These are phyloP conservation scores for Hypholoma sublateritium DNA, from an alignment of 768 basidiomycete genomes.

Conservation along the genomic window DNA sequence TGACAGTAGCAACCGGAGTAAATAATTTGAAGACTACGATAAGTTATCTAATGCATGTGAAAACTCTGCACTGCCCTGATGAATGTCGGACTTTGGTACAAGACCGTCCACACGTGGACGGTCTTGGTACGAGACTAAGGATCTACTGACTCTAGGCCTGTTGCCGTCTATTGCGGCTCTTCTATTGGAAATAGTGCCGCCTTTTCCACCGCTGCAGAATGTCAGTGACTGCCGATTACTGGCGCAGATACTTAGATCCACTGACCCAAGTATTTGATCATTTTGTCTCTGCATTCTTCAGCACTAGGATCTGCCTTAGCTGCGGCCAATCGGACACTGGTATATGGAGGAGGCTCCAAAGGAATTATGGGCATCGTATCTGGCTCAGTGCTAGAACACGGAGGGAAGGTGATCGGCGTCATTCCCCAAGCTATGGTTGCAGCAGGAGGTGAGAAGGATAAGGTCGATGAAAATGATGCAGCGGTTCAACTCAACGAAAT, in stretches of 20 bases:
- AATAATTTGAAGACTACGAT: no score
- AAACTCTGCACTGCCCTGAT: no score
- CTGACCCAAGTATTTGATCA: background rate
- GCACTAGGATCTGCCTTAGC: slow-evolving; percentile 78
- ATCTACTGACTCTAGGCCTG: slow-evolving; percentile 13
- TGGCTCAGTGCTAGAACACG: slow-evolving; percentile 56
- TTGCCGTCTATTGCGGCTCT: slow-evolving; percentile 88
- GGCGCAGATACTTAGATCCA: background rate
- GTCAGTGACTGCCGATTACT: slow-evolving; percentile 40
- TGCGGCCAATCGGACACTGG: slow-evolving; percentile 53
- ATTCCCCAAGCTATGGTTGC: slow-evolving; percentile 75
- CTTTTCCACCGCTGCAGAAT: slow-evolving; percentile 66
- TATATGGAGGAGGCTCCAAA: slow-evolving; percentile 84
- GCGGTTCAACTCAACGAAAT: slow-evolving; percentile 20
- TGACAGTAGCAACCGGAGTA: no score
- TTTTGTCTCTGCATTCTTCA: slow-evolving; percentile 22
- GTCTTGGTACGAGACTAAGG: background rate
- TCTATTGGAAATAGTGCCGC: slow-evolving; percentile 62
- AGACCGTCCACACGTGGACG: background rate
- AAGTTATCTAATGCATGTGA: no score
- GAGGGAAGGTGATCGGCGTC: slow-evolving; percentile 77
- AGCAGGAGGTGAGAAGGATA: slow-evolving; percentile 62
- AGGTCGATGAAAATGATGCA: slow-evolving; percentile 25
- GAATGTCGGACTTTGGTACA: no score
- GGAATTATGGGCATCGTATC: slow-evolving; percentile 91